These are phyloP conservation scores for Diaporthe humulicola DNA, from an alignment of 2,329 filamentous ascomycete species.

Conservation along the genomic window DNA sequence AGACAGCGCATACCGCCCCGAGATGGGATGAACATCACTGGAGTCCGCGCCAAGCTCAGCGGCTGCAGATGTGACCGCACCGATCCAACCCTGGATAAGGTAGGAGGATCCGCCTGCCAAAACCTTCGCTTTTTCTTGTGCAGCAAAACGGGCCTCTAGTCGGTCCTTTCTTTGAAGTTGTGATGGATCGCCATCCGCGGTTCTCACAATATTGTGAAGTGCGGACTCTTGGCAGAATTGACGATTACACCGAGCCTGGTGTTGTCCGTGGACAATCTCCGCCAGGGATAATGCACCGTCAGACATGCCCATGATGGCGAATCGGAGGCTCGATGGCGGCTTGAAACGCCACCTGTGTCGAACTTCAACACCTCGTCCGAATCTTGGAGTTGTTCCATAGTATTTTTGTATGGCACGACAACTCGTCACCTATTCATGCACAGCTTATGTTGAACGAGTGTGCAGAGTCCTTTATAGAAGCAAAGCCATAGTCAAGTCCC, in stretches of 20 bases:
- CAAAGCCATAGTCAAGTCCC: background rate
- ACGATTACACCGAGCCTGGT: background rate
- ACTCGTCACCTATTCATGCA: background rate
- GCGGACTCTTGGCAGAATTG: background rate
- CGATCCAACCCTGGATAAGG: background rate
- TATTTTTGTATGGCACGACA: background rate
- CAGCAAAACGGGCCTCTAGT: background rate
- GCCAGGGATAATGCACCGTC: background rate
- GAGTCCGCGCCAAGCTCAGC: background rate
- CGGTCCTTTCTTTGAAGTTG: background rate
- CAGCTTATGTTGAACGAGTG: background rate
- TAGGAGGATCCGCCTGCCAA: conserved; percentile 2
- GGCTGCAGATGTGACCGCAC: background rate
- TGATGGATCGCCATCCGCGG: conserved; percentile 12
- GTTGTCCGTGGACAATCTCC: background rate
- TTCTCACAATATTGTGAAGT: background rate
- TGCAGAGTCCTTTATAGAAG: background rate
- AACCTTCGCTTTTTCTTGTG: conserved; percentile 11
- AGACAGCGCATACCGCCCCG: background rate
- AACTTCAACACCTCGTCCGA: background rate
- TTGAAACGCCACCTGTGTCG: background rate
- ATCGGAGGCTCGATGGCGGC: background rate
- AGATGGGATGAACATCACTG: conserved; percentile 1
- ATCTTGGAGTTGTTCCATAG: background rate
- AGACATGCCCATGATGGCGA: background rate